Base-by-base conservation (phyloP, 306 rosid species). In the Elaeagnus macrophylla region DNA sequence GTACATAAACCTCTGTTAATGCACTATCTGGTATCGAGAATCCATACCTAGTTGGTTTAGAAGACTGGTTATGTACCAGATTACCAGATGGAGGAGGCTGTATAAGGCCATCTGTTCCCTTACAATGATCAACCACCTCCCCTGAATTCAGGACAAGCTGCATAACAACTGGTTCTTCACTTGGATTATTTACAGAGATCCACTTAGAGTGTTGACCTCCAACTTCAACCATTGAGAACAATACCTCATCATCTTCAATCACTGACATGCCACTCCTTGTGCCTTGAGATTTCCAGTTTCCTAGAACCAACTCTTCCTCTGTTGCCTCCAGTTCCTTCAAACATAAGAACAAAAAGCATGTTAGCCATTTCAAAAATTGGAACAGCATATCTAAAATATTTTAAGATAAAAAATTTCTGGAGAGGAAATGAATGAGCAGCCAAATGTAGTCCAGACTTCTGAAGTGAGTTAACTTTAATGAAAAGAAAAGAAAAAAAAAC, bases 91-190 rank as follows among this genome's bases (percentile, higher is more conserved):
- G 72, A 60, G 88, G 82, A 39, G 82, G 89, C 73, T 59, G 76
- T 12, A 67, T 52, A 54, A 79, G 82, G 66, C 76, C 90, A 76
- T 71, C 79, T 7, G 71, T 61, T 43, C 68, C 79, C 66, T 61
- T 65, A 80, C 97, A 91, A 40, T 73, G 72, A 51, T 78, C 80
- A 56, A 80, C 73, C 52, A 86, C 74, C 78, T 80, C 93, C 61
- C 86, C 91, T 0, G 89, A 75, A 67, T 91, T 91, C 72, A 86
- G 76, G 59, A 91, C 75, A 71, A 86, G 89, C 83, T 91, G 95
- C 87, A 86, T 69, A 45, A 77, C 69, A 70, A 91, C 93, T 2
- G 97, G 95, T 59, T 74, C 67, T 39, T 71, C 68, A 58, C 93
- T 78, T n/a, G 97, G 97, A 71, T 91, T 91, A 74, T 74, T 82